Conservation (phyloP, 805 yeast species). For the Zygotorulaspora chibaensis region DNA sequence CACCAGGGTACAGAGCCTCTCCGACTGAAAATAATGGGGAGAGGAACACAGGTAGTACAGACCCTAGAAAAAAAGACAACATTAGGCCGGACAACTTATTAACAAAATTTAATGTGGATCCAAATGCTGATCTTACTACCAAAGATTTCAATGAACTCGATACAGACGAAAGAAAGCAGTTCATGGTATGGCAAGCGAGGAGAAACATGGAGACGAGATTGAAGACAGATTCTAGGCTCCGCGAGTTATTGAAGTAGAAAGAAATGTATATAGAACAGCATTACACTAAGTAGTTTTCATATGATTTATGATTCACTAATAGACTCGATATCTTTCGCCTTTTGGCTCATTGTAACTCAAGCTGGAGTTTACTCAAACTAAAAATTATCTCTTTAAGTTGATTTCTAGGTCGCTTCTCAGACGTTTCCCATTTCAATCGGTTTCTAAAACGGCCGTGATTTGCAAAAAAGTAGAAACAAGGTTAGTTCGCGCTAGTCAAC, state of each 20-base stretch:
- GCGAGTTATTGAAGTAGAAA: background rate
- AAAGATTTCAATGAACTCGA: constrained; percentile 17
- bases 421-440: constrained; percentile 1
- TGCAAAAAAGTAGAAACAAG: background rate
- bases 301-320: background rate
- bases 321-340: background rate
- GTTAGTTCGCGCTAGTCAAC: background rate
- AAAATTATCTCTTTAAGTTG: too few relatives aligned
- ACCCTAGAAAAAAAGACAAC: constrained; percentile 31
- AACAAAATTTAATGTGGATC: constrained; percentile 24
- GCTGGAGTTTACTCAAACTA: background rate
- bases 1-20: constrained; percentile 39
- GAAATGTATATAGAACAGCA: constrained; percentile 1
- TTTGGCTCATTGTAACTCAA: background rate
- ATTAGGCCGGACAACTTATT: constrained; percentile 33
- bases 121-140: constrained; percentile 20
- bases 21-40: constrained; percentile 8
- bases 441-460: background rate
- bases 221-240: constrained; percentile 10
- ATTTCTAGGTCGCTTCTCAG: constrained; percentile 1
- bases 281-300: constrained; percentile 1
- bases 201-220: constrained; percentile 43
- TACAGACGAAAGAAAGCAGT: constrained; percentile 30
- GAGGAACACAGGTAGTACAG: constrained; percentile 10
- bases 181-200: constrained; percentile 59